A percentile compares a stretch with the other conserved stretches of the same genome.
Evolutionary conservation across 192 early-diverging fungal species (phyloP).

Genomic region (Coemansia biformis): DNA sequence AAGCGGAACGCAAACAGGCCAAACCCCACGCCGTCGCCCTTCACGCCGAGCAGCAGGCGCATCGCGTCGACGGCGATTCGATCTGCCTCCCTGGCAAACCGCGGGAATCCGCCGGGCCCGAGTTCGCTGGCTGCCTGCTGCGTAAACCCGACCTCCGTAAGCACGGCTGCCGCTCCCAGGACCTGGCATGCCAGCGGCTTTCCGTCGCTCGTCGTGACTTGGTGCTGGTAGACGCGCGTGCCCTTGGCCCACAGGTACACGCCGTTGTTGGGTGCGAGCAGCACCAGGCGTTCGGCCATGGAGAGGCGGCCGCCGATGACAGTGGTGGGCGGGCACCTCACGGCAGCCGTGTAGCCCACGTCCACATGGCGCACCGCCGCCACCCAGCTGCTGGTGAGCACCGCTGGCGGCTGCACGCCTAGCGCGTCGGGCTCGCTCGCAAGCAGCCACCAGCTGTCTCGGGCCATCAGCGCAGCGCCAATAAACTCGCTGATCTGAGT

Average conservation of each 20-base stretch:
- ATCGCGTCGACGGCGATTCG: conserved; percentile 9
- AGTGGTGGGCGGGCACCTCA: conserved; percentile 24
- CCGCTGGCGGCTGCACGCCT: conserved; percentile 11
- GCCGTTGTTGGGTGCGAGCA: conserved; percentile 31
- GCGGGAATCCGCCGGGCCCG: conserved; percentile 2
- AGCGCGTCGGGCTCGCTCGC: conserved; percentile 14
- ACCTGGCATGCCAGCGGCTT: conserved; percentile 33
- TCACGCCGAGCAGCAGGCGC: conserved; percentile 25
- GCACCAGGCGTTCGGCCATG: conserved; percentile 19
- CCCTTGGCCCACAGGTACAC: conserved; percentile 30
- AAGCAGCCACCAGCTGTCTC: conserved; percentile 40
- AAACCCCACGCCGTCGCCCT: conserved; percentile 32
- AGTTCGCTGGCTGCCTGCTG: conserved; percentile 14
- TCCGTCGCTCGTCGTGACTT: conserved; percentile 7
- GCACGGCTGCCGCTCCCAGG: conserved; percentile 11
- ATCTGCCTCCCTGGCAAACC: conserved; percentile 8
- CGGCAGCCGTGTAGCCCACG: conserved; percentile 39
- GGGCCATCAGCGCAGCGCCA: conserved; percentile 38
- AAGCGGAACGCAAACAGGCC: conserved; percentile 41
- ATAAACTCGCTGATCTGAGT: conserved; percentile 42
- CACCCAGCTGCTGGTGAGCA: conserved; percentile 36
- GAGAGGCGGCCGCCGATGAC: conserved; percentile 16
- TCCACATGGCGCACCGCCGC: conserved; percentile 41
- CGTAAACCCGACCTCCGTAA: conserved; percentile 18
- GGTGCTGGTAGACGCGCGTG: conserved; percentile 8